Evolutionary conservation across 306 rosid genomes (phyloP), one percentile per base, ranked within the genome.

Genomic region (Glycine latifolia): DNA sequence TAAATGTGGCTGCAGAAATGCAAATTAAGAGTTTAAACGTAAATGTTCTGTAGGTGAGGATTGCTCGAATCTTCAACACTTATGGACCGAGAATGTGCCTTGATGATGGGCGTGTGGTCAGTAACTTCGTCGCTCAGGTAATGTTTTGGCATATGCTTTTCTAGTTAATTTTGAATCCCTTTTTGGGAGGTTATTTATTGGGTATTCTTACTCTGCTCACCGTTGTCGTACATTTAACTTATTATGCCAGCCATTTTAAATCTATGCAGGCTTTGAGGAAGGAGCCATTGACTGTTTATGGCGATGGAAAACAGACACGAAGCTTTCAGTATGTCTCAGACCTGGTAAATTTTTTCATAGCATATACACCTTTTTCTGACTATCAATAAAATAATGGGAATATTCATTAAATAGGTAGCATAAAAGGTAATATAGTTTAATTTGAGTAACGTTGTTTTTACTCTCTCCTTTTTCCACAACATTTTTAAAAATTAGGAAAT

Each of bases 51-150:
- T 65, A 92, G 98, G 97, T 91, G 13, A 91, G 98, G 58, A 94
- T 92, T 88, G 98, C 97, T 83, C 88, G 97, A 70, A 94, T 94
- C 83, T 92, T 94, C 78, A 94, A 94, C 79, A 94, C 98, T 4
- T 94, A 94, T 17, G 96, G 98, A 67, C 96, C 98, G 11, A 88
- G 97, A 70, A 94, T 92, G 97, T 89, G 97, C 94, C 80, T 94
- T 44, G 96, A 94, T 49, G 98, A 92, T 73, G 97, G 98, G 5
- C 95, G 96, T 77, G 98, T 94, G 16, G 98, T 92, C 20, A 94
- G 98, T 85, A 94, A 94, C 87, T 94, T 94, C 1, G 97, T 94
- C 53, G 97, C 98, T 69, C 98, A 94, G 98, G 98, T 94, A 8
- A 8, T 41, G 8, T 37, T 54, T 53, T 71, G 11, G 15, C 60